phyloP scores from a whole-genome alignment of 2,329 filamentous ascomycete genomes.

The Blastomyces silverae region DNA sequence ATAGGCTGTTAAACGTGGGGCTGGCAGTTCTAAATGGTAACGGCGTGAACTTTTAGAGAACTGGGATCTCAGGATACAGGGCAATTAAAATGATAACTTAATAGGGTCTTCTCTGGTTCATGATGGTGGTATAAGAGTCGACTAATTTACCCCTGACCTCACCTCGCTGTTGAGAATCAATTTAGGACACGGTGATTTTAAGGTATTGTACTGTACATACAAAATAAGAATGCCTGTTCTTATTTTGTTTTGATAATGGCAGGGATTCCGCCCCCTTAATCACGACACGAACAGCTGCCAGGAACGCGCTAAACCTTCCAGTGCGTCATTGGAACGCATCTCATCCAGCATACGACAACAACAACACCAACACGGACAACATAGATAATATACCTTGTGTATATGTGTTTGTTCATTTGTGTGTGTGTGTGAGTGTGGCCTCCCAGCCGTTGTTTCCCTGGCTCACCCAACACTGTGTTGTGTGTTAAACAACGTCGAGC shows the following conservation, averaged over 20 bases:
- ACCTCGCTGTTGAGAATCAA: not conserved
- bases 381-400: not conserved
- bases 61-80: not conserved
- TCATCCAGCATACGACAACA: not conserved
- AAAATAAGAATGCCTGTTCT: not conserved
- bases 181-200: not conserved
- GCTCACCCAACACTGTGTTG: not conserved
- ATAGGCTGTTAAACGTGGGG: conserved; percentile 2
- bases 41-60: conserved; percentile 5
- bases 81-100: not conserved
- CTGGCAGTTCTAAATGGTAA: conserved; percentile 3
- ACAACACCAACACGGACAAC: not conserved
- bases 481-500: not conserved
- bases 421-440: not conserved
- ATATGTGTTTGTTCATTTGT: not conserved
- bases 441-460: not conserved
- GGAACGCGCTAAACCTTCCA: not conserved
- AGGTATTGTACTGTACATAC: not conserved
- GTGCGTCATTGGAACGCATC: not conserved
- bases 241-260: not conserved
- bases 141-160: not conserved
- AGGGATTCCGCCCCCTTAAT: not conserved
- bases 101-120: not conserved
- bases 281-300: not conserved
- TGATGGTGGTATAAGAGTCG: not conserved